Evolutionary conservation across 176 grass and related monocot species (phyloP).

Genomic region (Eleusine indica): DNA sequence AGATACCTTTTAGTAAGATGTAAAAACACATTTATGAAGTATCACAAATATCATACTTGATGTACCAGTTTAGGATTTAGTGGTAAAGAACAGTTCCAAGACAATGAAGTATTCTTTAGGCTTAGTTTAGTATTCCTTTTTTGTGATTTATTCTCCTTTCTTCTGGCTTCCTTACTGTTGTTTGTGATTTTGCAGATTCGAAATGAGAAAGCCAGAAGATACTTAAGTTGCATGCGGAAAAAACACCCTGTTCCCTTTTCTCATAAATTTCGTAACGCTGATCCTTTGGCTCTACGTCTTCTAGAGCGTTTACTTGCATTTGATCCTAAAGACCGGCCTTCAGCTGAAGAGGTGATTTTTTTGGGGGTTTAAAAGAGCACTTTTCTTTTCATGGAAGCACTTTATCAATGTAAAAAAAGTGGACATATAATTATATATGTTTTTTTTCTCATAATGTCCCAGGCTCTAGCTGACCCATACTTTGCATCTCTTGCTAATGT

Average conservation of each 20-base stretch:
- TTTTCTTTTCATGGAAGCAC: constrained; percentile 11
- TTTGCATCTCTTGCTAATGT: constrained; percentile 75
- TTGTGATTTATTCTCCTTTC: not conserved
- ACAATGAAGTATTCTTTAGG: not conserved
- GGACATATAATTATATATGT: constrained; percentile 19
- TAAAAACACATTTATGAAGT: not conserved
- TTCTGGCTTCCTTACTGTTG: not conserved
- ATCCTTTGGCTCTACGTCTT: constrained; percentile 78
- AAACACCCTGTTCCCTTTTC: constrained; percentile 70
- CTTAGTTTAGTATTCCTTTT: not conserved
- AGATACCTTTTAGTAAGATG: not conserved
- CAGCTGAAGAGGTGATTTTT: constrained; percentile 69
- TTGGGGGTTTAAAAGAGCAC: not conserved
- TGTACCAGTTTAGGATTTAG: constrained; percentile 6
- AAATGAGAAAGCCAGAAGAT: constrained; percentile 97
- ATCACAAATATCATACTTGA: constrained; percentile 1
- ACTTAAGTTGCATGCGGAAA: constrained; percentile 85
- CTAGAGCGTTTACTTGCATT: constrained; percentile 88
- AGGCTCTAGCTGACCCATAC: constrained; percentile 96
- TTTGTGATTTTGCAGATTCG: constrained; percentile 65
- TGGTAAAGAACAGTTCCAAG: not conserved
- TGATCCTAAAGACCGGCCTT: constrained; percentile 88
- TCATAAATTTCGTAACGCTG: constrained; percentile 74
- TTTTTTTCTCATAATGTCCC: constrained; percentile 33
- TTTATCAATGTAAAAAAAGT: constrained; percentile 12